Conservation (phyloP, 306 rosid genomes). For the Hippophae tibetana region DNA sequence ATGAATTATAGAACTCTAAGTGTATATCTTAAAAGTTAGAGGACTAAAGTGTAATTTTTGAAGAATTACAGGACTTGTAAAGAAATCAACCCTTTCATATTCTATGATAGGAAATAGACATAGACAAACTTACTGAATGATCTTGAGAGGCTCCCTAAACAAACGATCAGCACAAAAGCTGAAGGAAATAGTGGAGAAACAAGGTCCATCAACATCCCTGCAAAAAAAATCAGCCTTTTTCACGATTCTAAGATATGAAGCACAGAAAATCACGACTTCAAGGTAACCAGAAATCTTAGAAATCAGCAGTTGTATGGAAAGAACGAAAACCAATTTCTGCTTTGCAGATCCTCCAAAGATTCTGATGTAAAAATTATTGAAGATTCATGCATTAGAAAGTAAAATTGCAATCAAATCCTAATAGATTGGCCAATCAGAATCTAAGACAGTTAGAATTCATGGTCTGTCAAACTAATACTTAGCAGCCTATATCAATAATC, state of each 20-base stretch:
- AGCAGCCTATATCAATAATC: too few relatives aligned
- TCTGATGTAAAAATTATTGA: not conserved
- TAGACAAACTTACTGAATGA: slow-evolving; percentile 80
- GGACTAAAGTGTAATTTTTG: too few relatives aligned
- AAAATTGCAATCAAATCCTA: too few relatives aligned
- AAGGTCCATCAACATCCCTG: slow-evolving; percentile 99
- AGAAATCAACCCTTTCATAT: too few relatives aligned
- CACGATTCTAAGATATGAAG: slow-evolving; percentile 14
- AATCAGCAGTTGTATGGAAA: not conserved
- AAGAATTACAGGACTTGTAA: too few relatives aligned
- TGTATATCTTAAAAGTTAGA: too few relatives aligned
- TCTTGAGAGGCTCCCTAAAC: slow-evolving; percentile 92
- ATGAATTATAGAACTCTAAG: too few relatives aligned
- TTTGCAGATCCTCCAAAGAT: not conserved
- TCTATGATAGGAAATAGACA: not conserved
- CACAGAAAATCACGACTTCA: not conserved
- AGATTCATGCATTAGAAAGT: too few relatives aligned
- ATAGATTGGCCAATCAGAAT: too few relatives aligned
- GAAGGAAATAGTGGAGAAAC: slow-evolving; percentile 88
- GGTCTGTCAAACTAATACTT: too few relatives aligned
- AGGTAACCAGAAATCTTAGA: not conserved
- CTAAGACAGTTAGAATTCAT: too few relatives aligned
- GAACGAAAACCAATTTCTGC: not conserved
- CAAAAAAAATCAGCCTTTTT: slow-evolving; percentile 20
- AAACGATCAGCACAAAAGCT: slow-evolving; percentile 71